These are phyloP conservation scores for Geranium rotundifolium DNA, from an alignment of 345 rosid species.

Conservation along the genomic window DNA sequence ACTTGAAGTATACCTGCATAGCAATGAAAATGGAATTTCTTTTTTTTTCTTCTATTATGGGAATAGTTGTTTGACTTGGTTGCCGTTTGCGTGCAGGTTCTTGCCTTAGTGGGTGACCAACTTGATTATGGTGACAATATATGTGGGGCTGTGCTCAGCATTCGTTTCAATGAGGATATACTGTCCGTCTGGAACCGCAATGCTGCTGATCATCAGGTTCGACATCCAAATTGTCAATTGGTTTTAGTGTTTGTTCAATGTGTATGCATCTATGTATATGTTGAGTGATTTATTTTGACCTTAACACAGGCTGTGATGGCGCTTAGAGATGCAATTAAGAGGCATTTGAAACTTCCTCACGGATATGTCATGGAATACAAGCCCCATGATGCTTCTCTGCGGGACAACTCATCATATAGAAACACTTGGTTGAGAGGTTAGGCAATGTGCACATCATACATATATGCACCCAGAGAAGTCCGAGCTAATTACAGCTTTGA, in stretches of 20 bases:
- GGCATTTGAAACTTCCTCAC: slow-evolving; percentile 86
- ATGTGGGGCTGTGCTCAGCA: slow-evolving; percentile 90
- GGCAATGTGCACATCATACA: not conserved
- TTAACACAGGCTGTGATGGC: slow-evolving; percentile 75
- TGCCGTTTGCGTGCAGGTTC: slow-evolving; percentile 42
- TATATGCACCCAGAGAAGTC: not conserved
- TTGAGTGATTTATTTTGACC: slow-evolving; percentile 1
- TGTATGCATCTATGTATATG: not conserved
- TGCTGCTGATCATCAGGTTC: slow-evolving; percentile 88
- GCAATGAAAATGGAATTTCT: too few relatives aligned
- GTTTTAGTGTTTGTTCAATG: not conserved
- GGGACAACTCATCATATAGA: slow-evolving; percentile 83
- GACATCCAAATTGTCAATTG: slow-evolving; percentile 1
- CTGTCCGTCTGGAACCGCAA: slow-evolving; percentile 85
- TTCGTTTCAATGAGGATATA: slow-evolving; percentile 90
- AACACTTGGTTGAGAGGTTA: slow-evolving; percentile 97
- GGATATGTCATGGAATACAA: slow-evolving; percentile 94
- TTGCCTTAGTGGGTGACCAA: slow-evolving; percentile 84
- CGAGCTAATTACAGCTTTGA: not conserved
- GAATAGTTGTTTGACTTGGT: not conserved
- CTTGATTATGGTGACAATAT: slow-evolving; percentile 73
- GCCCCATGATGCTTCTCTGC: slow-evolving; percentile 86
- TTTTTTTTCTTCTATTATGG: not conserved
- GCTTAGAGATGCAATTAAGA: slow-evolving; percentile 69
- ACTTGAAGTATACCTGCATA: not conserved